These are phyloP conservation scores for Wallacemonas rigidus DNA, from an alignment of 208 protist species.

Conservation along the genomic window DNA sequence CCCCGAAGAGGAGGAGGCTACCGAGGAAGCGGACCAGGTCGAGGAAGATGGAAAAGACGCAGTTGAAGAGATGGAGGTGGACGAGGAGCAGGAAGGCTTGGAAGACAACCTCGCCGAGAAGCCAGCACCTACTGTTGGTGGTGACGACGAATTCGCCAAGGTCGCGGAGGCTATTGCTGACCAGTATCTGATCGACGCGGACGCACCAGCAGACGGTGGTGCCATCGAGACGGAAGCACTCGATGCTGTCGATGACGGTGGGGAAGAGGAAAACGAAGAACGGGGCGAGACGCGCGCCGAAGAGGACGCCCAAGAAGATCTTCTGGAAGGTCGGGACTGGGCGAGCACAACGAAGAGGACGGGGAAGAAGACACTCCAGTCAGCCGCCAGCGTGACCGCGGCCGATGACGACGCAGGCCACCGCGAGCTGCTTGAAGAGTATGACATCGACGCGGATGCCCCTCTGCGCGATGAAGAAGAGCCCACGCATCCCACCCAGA, in stretches of 20 bases:
- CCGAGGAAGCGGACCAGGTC: background rate
- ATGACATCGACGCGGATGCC: background rate
- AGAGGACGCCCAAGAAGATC: background rate
- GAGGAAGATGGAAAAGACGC: background rate
- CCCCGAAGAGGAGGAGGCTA: background rate
- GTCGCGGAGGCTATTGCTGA: constrained; percentile 22
- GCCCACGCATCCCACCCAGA: background rate
- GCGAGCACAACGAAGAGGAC: background rate
- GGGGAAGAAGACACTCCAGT: background rate
- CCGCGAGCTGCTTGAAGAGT: background rate
- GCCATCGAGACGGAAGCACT: constrained; percentile 17
- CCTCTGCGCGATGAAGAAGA: background rate
- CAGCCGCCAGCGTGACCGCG: background rate
- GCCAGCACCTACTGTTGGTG: background rate
- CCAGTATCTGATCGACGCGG: constrained; percentile 32
- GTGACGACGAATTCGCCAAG: constrained; percentile 10
- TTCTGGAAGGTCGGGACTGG: background rate
- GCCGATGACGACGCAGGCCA: constrained; percentile 6
- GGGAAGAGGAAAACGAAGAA: constrained; percentile 13
- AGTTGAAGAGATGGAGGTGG: background rate
- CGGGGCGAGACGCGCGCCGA: background rate
- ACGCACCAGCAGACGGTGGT: constrained; percentile 19
- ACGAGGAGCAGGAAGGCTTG: background rate
- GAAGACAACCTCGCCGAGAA: background rate
- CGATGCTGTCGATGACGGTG: background rate